phyloP scores from a whole-genome alignment of 1,139 yeast species.

The Taphrina confusa region DNA sequence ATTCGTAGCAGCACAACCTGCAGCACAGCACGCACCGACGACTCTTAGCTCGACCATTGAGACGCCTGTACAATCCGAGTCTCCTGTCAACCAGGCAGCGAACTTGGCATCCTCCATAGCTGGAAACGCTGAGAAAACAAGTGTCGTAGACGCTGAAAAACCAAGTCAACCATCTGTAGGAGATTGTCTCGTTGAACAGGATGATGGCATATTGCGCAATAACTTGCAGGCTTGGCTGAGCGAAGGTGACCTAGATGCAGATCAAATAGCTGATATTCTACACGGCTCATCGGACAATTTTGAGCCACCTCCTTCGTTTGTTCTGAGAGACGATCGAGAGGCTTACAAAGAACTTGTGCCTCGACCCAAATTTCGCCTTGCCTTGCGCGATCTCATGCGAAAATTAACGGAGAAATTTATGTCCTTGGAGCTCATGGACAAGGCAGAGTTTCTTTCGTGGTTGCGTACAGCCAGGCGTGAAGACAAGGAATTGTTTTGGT shows the following conservation, averaged over 20 bases:
- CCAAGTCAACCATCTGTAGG: too few relatives aligned
- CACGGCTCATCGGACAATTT: not conserved
- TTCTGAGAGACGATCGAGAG: not conserved
- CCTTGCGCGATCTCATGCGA: not conserved
- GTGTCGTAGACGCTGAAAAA: too few relatives aligned
- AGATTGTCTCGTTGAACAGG: too few relatives aligned
- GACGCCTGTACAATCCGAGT: too few relatives aligned
- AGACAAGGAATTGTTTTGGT: not conserved
- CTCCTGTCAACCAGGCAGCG: too few relatives aligned
- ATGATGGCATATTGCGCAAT: not conserved
- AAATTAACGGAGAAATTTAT: not conserved
- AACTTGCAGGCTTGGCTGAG: not conserved
- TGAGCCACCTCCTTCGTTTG: not conserved
- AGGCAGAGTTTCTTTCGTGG: not conserved
- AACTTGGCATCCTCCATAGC: too few relatives aligned
- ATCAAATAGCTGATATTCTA: not conserved
- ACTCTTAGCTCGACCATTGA: too few relatives aligned
- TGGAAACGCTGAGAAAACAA: too few relatives aligned
- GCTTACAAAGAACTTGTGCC: not conserved
- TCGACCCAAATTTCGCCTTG: not conserved
- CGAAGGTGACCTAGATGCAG: not conserved
- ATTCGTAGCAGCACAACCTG: too few relatives aligned
- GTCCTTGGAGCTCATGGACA: not conserved
- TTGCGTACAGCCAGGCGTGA: not conserved
- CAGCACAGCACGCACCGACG: too few relatives aligned